Conservation (phyloP, 2,329 filamentous ascomycete species). For the Simplicillium sp. region DNA sequence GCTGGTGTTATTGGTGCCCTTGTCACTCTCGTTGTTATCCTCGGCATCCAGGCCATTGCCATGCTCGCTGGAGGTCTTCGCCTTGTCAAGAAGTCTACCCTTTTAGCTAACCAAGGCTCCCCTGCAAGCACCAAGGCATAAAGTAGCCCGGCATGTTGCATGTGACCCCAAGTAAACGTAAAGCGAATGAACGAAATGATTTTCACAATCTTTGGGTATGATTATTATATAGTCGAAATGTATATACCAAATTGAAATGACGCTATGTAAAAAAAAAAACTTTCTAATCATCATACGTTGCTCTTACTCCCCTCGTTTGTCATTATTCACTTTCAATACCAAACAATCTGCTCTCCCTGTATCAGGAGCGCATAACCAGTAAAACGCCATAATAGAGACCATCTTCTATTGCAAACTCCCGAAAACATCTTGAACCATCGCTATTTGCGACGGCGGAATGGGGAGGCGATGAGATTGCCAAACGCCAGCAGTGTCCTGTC, state of each 20-base stretch:
- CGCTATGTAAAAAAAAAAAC: conserved; percentile 5
- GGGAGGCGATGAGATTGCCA: conserved; percentile 1
- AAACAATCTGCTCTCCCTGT: no score
- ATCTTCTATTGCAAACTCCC: no score
- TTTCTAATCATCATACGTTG: background rate
- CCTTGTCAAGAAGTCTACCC: conserved; percentile 36
- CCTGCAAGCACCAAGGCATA: conserved; percentile 2
- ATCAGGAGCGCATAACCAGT: no score
- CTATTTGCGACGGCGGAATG: conserved; percentile 2
- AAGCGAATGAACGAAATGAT: background rate
- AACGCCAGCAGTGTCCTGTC: no score
- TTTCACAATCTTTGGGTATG: no score
- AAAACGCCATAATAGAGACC: no score
- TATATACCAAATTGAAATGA: no score
- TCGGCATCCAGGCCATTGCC: conserved; percentile 33
- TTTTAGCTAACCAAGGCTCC: conserved; percentile 9
- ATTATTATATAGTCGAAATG: no score
- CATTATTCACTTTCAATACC: no score
- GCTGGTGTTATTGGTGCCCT: conserved; percentile 76
- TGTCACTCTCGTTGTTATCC: conserved; percentile 43
- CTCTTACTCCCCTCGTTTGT: no score
- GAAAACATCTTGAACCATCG: no score
- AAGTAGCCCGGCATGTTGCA: background rate
- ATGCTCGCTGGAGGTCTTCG: conserved; percentile 33
- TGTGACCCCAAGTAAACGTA: background rate